A percentile compares a stretch with the other conserved stretches of the same genome.
phyloP scores from a whole-genome alignment of 164 flowering plant species.

The grape (Vitis vinifera) region DNA sequence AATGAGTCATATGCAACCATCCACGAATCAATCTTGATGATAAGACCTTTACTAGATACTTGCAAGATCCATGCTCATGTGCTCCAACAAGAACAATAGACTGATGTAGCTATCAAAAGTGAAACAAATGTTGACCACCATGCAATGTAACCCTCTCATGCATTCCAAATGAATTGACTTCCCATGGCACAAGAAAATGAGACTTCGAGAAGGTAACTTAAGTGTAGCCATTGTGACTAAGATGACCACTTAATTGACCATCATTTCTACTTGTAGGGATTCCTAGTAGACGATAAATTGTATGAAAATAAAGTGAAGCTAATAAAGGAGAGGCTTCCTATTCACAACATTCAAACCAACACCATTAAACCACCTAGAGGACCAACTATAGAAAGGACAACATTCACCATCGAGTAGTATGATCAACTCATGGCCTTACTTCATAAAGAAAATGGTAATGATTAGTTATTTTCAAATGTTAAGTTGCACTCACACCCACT shows the following conservation, averaged over 20 bases:
- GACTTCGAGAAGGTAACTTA: too few relatives aligned
- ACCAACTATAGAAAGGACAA: not conserved
- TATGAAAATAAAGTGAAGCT: too few relatives aligned
- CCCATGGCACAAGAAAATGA: not conserved
- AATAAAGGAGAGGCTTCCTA: too few relatives aligned
- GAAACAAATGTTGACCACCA: not conserved
- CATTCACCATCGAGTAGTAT: not conserved
- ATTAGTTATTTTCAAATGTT: not conserved
- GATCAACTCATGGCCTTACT: not conserved
- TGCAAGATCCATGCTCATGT: not conserved
- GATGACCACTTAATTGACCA: too few relatives aligned
- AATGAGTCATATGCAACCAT: not conserved
- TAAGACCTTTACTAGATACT: not conserved
- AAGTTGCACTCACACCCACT: not conserved
- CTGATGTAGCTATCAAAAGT: not conserved
- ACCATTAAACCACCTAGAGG: not conserved
- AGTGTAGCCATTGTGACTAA: too few relatives aligned
- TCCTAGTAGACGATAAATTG: too few relatives aligned
- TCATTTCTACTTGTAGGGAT: too few relatives aligned
- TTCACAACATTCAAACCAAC: too few relatives aligned
- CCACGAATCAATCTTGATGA: not conserved
- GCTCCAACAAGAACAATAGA: not conserved
- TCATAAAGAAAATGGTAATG: not conserved
- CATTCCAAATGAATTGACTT: not conserved
- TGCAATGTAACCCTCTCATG: not conserved